Evolutionary conservation across 768 basidiomycete species (phyloP), one percentile per base, ranked within the genome.

Genomic region (Tricholomella constricta): DNA sequence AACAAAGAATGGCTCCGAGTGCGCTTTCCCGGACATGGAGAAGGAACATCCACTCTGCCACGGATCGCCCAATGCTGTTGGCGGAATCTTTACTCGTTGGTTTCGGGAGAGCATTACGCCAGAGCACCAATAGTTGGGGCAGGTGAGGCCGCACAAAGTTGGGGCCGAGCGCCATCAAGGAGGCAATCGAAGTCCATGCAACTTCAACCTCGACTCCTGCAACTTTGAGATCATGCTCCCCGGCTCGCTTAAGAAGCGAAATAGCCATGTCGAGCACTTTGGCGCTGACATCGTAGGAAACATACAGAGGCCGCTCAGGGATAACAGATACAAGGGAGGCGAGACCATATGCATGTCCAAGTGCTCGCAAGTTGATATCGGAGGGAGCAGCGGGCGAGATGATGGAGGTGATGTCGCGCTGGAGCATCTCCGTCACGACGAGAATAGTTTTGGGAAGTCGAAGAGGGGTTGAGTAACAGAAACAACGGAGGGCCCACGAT

Each of bases 91-190:
- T 97, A 62, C 80, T 88, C 0, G 92, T 94, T 0, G 93, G 88
- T 69, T 98, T 99, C 1, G 97, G 94, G 0, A 99, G 78, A 1
- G 96, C 94, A 61, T 99, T 99, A 27, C 97, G 79, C 97, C 97
- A 99, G 3, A 99, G 81, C 0, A 98, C 93, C 35, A 98, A 80
- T 15, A 98, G 77, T 61, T 98, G 96, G 0, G 95, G 90, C 2
- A 98, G 81, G 67, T 99, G 94, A 0, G 93, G 83, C 15, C 92
- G 86, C 47, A 98, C 94, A 59, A 98, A 97, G 61, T 93, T 90
- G 3, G 91, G 92, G 0, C 95, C 96, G 6, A 97, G 84, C 2
- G 88, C 81, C 91, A 98, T 94, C 25, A 98, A 72, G 1, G 94
- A 87, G 0, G 90, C 86, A 48, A 99, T 91, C 31, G 89, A 73